Conservation (phyloP, 306 rosid species). For the Gastrolobium bilobum region DNA sequence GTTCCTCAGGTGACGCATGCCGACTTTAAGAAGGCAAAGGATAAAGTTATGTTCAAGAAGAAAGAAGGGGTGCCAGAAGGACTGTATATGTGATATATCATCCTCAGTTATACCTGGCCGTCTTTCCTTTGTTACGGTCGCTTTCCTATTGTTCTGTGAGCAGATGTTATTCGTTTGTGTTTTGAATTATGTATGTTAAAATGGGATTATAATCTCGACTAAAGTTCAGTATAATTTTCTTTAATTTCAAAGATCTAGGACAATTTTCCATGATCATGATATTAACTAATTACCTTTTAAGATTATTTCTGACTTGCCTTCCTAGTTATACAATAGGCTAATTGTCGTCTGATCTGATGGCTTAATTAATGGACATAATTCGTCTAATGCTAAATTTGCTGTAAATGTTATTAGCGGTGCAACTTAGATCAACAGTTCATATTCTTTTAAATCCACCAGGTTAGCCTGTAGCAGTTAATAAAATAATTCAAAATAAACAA, state of each 20-base stretch:
- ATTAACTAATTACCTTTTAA: background rate
- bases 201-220: slow-evolving; percentile 34
- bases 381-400: no score
- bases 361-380: no score
- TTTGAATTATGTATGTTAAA: slow-evolving; percentile 20
- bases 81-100: slow-evolving; percentile 80
- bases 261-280: background rate
- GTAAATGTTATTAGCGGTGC: no score
- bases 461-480: no score
- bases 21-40: slow-evolving; percentile 97
- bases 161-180: slow-evolving; percentile 29
- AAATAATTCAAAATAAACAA: no score
- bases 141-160: slow-evolving; percentile 22
- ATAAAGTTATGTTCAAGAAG: slow-evolving; percentile 99
- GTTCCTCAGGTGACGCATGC: slow-evolving; percentile 82
- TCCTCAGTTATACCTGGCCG: background rate
- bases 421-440: no score
- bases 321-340: no score
- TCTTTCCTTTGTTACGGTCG: background rate
- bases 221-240: slow-evolving; percentile 18
- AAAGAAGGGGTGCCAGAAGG: slow-evolving; percentile 99
- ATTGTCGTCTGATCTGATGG: no score
- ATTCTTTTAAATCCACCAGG: no score
- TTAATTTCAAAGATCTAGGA: background rate
- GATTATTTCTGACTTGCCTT: no score